Evolutionary conservation across 495 filamentous ascomycete genomes (phyloP), one percentile per base, ranked within the genome.

Genomic region (Polyplosphaeria fusca): DNA sequence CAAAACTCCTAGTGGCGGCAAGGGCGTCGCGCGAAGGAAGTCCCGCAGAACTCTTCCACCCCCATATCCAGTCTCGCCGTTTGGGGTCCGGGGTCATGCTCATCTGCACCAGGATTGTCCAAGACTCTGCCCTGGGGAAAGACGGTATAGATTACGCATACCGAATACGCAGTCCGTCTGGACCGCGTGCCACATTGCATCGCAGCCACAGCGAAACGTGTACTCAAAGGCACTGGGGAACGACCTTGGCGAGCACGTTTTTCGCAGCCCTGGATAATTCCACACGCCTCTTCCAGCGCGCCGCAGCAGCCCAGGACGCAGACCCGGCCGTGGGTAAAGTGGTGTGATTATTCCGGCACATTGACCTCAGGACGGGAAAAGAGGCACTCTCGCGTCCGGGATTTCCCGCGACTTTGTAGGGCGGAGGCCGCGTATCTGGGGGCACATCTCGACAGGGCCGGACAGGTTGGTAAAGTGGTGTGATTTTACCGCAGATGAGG

Each of bases 391-490:
- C 30, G 30, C 14, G 30, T 35, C 14, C 30, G 7, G 14, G 7
- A 35, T 14, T 14, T 35, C 7, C 7, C 30, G 30, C 30, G 30
- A 35, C 7, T 14, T 11, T 20, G 9, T 42, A 7, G 5, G 11
- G 9, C 39, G n/a, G n/a, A n/a, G 39, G 39, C 39, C 9, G 5
- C 39, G 9, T 5, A 19, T 42, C 39, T 20, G n/a, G n/a, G 9
- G 9, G 39, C 19, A 5, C 5, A 42, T 42, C 39, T 42, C 20
- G 11, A 20, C 7, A 18, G 19, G 39, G 20, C 20, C 39, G 9
- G 39, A 19, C 5, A 19, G 19, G 35, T 35, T 23, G 49, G 49
- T 24, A 52, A 52, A 52, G 49, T 52, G 49, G 49, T 13, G 35
- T 52, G 49, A 52, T 52, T 52, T 22, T 43, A 13, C 47, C 30